Conservation (phyloP, 768 basidiomycete species). For the Agaricus subrufescens region DNA sequence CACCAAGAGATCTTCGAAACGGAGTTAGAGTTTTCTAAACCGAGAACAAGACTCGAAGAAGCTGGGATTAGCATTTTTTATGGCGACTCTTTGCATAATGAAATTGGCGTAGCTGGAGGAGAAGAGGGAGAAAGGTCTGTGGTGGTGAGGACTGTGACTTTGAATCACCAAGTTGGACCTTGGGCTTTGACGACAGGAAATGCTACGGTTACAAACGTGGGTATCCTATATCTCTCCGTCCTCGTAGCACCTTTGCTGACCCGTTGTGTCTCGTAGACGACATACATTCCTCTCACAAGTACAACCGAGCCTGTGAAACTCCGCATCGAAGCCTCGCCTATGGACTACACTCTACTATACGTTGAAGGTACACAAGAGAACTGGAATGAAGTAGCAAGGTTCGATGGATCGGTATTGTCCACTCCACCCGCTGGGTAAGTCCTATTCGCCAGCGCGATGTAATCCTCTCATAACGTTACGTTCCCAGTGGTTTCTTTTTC, state of each 20-base stretch:
- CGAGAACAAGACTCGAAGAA: conserved; percentile 25
- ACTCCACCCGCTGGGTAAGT: conserved; percentile 28
- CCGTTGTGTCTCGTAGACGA: conserved; percentile 10
- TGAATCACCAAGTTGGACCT: conserved; percentile 30
- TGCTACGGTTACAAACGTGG: conserved; percentile 23
- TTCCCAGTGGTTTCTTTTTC: conserved; percentile 30
- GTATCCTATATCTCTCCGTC: neutral
- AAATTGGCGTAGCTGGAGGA: conserved; percentile 26
- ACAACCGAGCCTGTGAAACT: conserved; percentile 22
- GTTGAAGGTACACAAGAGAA: conserved; percentile 22
- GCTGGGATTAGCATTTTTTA: conserved; percentile 33
- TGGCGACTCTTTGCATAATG: conserved; percentile 32
- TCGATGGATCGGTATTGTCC: conserved; percentile 29
- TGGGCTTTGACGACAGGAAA: conserved; percentile 28
- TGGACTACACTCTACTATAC: conserved; percentile 27
- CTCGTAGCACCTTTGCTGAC: neutral
- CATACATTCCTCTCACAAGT: conserved; percentile 18
- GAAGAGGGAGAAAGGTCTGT: conserved; percentile 20
- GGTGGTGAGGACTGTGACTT: conserved; percentile 23
- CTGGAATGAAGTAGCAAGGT: conserved; percentile 19
- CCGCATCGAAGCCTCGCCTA: conserved; percentile 23
- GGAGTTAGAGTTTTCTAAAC: conserved; percentile 25
- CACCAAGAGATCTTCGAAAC: conserved; percentile 35
- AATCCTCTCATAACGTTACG: neutral
- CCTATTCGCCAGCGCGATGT: neutral